phyloP scores from a whole-genome alignment of 1,139 yeast genomes.

The Hemisphaericaspora xylanilytica region DNA sequence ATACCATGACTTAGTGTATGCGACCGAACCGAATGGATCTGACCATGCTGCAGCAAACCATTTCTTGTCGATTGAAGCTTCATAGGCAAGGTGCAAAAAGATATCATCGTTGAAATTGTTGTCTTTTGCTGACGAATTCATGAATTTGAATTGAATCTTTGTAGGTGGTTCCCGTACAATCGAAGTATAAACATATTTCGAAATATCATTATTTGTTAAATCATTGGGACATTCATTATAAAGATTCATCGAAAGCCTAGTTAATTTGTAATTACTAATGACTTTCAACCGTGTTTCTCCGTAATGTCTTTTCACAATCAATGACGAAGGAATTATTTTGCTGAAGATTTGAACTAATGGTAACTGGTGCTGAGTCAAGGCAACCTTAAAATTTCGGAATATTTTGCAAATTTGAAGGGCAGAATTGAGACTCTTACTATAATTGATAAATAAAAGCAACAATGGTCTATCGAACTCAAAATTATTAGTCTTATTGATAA shows the following conservation, averaged over 20 bases:
- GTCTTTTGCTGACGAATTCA: conserved; percentile 25
- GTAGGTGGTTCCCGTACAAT: conserved; percentile 48
- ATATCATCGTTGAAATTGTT: conserved; percentile 56
- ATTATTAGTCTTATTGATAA: conserved; percentile 40
- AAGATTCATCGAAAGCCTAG: conserved; percentile 55
- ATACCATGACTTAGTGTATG: conserved; percentile 67
- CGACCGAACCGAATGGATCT: conserved; percentile 72
- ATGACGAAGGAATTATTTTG: conserved; percentile 56
- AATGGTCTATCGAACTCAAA: conserved; percentile 48
- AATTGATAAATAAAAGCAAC: conserved; percentile 47
- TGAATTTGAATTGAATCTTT: conserved; percentile 51
- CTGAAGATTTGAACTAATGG: conserved; percentile 49
- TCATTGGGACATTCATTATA: conserved; percentile 57
- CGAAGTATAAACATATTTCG: conserved; percentile 33
- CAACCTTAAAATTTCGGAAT: conserved; percentile 47
- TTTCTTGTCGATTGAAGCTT: conserved; percentile 71
- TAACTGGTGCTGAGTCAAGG: conserved; percentile 36
- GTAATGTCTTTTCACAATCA: conserved; percentile 36
- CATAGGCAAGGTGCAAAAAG: conserved; percentile 81
- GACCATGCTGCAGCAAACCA: conserved; percentile 93
- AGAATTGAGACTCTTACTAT: conserved; percentile 44
- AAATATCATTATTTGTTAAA: conserved; percentile 12
- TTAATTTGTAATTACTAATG: conserved; percentile 47
- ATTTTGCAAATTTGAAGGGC: conserved; percentile 47
- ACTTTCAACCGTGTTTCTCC: conserved; percentile 44